Conservation (phyloP, 2,329 filamentous ascomycete species). For the Ilyonectria sp. region DNA sequence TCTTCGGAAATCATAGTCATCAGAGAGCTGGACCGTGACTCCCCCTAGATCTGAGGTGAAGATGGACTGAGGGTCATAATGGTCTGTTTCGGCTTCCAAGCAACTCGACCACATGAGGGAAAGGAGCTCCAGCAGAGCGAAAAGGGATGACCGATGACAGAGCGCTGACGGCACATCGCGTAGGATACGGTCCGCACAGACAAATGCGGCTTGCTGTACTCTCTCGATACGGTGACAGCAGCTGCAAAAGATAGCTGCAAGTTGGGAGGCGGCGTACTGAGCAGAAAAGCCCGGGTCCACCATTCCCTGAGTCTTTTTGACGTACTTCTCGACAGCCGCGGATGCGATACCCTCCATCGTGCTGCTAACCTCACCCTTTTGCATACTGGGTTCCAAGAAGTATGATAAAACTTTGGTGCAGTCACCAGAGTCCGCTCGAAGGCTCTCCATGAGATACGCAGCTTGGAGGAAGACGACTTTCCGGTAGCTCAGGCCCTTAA, state of each 20-base stretch:
- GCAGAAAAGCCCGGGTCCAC: slow-evolving; percentile 86
- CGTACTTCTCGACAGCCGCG: slow-evolving; percentile 84
- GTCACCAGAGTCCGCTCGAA: slow-evolving; percentile 88
- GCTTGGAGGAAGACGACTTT: slow-evolving; percentile 95
- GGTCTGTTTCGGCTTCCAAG: slow-evolving; percentile 92
- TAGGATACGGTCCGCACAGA: slow-evolving; percentile 89
- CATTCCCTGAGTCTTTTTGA: slow-evolving; percentile 81
- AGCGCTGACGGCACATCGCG: slow-evolving; percentile 88
- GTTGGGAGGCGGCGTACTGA: slow-evolving; percentile 89
- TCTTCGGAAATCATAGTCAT: slow-evolving; percentile 88
- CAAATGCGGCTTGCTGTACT: slow-evolving; percentile 88
- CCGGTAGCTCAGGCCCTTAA: slow-evolving; percentile 87
- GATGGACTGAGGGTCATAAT: slow-evolving; percentile 88
- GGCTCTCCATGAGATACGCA: slow-evolving; percentile 88
- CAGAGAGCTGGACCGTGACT: slow-evolving; percentile 91
- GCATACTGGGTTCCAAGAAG: slow-evolving; percentile 92
- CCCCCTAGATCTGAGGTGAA: slow-evolving; percentile 84
- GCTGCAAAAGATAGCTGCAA: slow-evolving; percentile 86
- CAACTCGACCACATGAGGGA: slow-evolving; percentile 97
- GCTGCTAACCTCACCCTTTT: slow-evolving; percentile 73
- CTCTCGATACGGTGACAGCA: slow-evolving; percentile 96
- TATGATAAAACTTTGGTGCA: slow-evolving; percentile 93
- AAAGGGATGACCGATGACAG: slow-evolving; percentile 91
- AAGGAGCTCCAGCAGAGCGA: slow-evolving; percentile 91
- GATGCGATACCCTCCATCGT: slow-evolving; percentile 76